Evolutionary conservation across 2,329 filamentous ascomycete species (phyloP), one percentile per base, ranked within the genome.

Genomic region (Fusarium sp.): DNA sequence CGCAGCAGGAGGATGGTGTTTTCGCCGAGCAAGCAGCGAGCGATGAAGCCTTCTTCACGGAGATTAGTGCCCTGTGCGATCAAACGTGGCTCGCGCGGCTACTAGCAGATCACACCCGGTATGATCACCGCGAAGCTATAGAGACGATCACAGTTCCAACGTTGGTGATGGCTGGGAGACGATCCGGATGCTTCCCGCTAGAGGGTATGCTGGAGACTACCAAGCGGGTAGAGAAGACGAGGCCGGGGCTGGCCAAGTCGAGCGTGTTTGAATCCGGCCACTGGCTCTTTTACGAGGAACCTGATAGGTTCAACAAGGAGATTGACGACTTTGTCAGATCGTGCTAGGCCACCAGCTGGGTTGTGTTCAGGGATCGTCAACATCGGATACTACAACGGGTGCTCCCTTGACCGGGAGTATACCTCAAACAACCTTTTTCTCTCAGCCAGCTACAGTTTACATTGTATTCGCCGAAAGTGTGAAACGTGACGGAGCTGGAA

Each of bases 271-370:
- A 77, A 10, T 77, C 76, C 23, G 77, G 77, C 13, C 77, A 79
- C 57, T 79, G 77, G 77, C 45, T 79, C 5, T 79, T 79, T 50
- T 79, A 78, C 25, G 77, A 79, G 57, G 77, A 79, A 37, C 70
- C 77, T 6, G 75, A 75, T 54, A 71, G 68, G 54, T 79, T 79
- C 62, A 78, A 79, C 43, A 64, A 54, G 41, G 77, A 79, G 58
- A 71, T 79, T 34, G 34, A 57, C 11, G 73, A 79, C 18, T 79
- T 79, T 66, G 62, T 71, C 16, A 60, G 64, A 34, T 59, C 52
- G 20, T 78, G 75, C 23, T 74, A 66, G 39, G 37, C 45, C 32
- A 41, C 30, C 30, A 45, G 45, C 23, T 41, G 41, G 34, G 34
- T 58, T 48, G 32, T 30, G 32, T 16, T 25, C 43, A 27, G 32